Evolutionary conservation across 805 yeast genomes (phyloP).

Genomic region (Monosporozyma servazzii): DNA sequence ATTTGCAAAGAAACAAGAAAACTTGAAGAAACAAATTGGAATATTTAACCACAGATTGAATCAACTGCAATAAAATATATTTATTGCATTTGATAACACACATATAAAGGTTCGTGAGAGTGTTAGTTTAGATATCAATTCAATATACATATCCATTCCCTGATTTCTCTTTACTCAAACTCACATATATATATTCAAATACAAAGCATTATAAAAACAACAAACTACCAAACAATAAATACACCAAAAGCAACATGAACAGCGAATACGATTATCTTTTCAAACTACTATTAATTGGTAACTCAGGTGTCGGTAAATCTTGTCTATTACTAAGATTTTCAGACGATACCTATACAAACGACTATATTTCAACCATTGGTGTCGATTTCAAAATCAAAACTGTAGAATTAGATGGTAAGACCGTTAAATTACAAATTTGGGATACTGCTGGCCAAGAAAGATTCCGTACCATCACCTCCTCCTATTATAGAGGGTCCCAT

Average conservation of each 20-base stretch:
- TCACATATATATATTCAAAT: too few relatives aligned
- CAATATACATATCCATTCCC: too few relatives aligned
- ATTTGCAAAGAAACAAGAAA: neutral
- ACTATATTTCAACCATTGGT: conserved; percentile 94
- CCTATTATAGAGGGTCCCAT: conserved; percentile 97
- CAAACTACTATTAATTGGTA: conserved; percentile 91
- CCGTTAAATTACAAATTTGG: conserved; percentile 97
- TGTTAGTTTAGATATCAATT: too few relatives aligned
- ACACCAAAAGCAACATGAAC: conserved; percentile 59
- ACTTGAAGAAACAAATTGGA: too few relatives aligned
- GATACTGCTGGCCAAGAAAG: conserved; percentile 99
- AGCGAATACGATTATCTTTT: conserved; percentile 96
- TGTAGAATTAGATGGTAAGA: conserved; percentile 90
- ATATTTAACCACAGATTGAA: too few relatives aligned
- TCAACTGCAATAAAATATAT: too few relatives aligned
- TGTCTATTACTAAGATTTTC: conserved; percentile 92
- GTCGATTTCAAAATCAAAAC: conserved; percentile 90
- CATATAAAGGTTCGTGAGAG: too few relatives aligned
- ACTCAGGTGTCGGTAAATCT: conserved; percentile 97
- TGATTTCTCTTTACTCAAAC: too few relatives aligned
- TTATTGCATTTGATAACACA: too few relatives aligned
- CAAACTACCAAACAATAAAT: neutral
- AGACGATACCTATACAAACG: conserved; percentile 94
- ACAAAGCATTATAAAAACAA: too few relatives aligned
- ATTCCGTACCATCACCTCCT: conserved; percentile 93